Evolutionary conservation across 176 grass and related monocot species (phyloP).

Genomic region (Cenchrus fungigraminus): DNA sequence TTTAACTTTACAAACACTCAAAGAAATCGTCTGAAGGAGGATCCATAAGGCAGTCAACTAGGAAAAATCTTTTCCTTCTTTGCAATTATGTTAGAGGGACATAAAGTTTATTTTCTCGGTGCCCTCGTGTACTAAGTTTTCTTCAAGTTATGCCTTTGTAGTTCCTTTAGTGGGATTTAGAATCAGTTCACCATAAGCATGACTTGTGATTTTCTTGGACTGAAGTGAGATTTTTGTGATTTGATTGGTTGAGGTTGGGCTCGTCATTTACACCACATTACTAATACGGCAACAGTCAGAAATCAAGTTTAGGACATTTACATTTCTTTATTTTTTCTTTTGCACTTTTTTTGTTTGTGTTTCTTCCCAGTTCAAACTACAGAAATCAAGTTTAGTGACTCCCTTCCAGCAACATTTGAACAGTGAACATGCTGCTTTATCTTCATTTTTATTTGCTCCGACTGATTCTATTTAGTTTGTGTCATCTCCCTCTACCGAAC

Average conservation of each 20-base stretch:
- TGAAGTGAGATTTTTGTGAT: neutral
- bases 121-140: neutral
- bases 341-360: neutral
- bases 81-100: neutral
- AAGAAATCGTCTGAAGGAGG: slow-evolving; percentile 12
- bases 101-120: neutral
- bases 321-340: slow-evolving; percentile 19
- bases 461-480: slow-evolving; percentile 15
- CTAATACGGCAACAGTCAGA: neutral
- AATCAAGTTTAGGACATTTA: neutral
- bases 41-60: neutral
- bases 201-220: neutral
- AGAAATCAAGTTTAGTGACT: neutral
- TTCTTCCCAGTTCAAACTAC: neutral
- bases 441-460: slow-evolving; percentile 6
- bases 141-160: neutral
- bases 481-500: neutral
- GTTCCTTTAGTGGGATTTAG: neutral
- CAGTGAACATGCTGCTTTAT: neutral
- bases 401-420: neutral
- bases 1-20: neutral
- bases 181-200: neutral
- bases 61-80: neutral
- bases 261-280: neutral
- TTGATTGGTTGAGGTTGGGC: slow-evolving; percentile 3